Evolutionary conservation across 495 filamentous ascomycete genomes (phyloP), one percentile per base, ranked within the genome.

Genomic region (Evernia prunastri): DNA sequence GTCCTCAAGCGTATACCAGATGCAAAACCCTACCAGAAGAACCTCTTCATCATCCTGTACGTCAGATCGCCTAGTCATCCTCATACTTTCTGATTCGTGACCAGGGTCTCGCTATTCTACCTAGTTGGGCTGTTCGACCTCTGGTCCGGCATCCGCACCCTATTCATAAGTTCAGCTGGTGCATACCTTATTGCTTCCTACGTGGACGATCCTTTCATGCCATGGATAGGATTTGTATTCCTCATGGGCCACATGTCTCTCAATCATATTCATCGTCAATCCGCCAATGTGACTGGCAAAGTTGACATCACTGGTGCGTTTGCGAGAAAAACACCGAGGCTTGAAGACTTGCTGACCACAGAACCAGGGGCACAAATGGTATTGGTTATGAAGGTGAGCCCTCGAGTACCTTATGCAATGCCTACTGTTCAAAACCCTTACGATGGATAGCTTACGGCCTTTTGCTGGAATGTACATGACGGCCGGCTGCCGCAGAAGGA

Each of bases 391-490:
- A 98, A 97, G 78, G 79, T 81, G 61, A 35, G 68, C 37, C 31
- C 33, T 31, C 37, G 13, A 25, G 15, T 15, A 31, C 27, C 25
- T 20, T n/a, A 43, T 18, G 59, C 36, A 23, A 40, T 59, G 37
- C 9, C 29, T 27, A 35, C 27, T 13, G n/a, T 31, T 23, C n/a
- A 18, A n/a, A 42, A 23, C 13, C 8, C 56, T 60, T 49, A 58
- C 45, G 11, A 18, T 25, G 18, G n/a, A 35, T 49, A 80, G 77
- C 88, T 97, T n/a, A 88, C 85, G 13, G 86, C 92, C 31, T 98
- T 97, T 73, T 96, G 91, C 78, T 98, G 94, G 94, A 96, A 96
- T 71, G 87, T 97, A 27, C 88, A 91, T 67, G 94, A 98, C 75
- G 94, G 95, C 35, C 83, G 84, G 59, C 77, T 93, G 39, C 86